Evolutionary conservation across 345 rosid species (phyloP).

Genomic region (Salix purpurea): DNA sequence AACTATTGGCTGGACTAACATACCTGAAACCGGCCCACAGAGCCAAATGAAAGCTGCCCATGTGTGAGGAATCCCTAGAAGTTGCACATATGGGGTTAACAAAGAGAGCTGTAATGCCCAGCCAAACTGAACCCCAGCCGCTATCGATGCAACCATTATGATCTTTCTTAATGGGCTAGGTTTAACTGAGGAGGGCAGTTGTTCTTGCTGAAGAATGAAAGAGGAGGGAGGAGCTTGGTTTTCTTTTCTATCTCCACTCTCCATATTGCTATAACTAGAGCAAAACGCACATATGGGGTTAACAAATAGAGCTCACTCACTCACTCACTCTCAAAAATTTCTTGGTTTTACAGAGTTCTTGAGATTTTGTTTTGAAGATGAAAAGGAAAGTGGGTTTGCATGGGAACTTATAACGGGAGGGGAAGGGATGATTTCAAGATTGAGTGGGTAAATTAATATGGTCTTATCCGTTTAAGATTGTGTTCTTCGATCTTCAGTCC

Average conservation of each 20-base stretch:
- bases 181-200: not conserved
- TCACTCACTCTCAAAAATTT: not conserved
- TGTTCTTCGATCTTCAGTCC: not conserved
- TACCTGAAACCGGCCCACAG: slow-evolving; percentile 86
- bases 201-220: not conserved
- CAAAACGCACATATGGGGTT: too few relatives aligned
- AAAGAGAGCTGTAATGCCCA: slow-evolving; percentile 93
- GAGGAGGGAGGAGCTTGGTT: not conserved
- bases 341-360: not conserved
- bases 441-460: not conserved
- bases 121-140: slow-evolving; percentile 87
- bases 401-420: slow-evolving; percentile 7
- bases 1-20: slow-evolving; percentile 80
- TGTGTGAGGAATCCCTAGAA: slow-evolving; percentile 74
- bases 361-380: not conserved
- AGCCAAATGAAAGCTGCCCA: slow-evolving; percentile 93
- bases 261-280: not conserved
- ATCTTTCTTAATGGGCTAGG: slow-evolving; percentile 39
- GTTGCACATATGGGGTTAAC: slow-evolving; percentile 81
- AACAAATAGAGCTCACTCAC: too few relatives aligned
- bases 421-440: not conserved
- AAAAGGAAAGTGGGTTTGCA: not conserved
- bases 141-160: slow-evolving; percentile 63
- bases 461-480: slow-evolving; percentile 14
- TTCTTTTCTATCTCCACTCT: not conserved